phyloP scores from a whole-genome alignment of 805 yeast genomes.

The Candida caryicola region DNA sequence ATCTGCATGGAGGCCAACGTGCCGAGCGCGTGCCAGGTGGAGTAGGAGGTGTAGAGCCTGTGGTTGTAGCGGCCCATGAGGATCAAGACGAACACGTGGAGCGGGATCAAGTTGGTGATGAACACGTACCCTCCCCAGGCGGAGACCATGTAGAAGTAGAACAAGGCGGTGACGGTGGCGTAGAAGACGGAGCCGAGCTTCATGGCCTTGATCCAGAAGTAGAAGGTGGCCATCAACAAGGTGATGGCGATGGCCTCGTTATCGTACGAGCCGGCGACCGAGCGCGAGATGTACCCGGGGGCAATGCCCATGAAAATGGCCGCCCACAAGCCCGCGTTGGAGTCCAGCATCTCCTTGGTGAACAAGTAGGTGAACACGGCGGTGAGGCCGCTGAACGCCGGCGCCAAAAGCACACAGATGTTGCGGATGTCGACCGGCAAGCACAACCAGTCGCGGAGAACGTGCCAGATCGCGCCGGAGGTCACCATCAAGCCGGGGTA shows the following conservation, averaged over 20 bases:
- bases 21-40: conserved; percentile 96
- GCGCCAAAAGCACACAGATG: conserved; percentile 93
- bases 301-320: conserved; percentile 97
- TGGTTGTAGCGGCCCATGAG: conserved; percentile 92
- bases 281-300: conserved; percentile 96
- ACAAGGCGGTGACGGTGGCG: conserved; percentile 79
- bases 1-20: conserved; percentile 99
- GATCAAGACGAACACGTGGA: conserved; percentile 86
- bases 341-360: conserved; percentile 85
- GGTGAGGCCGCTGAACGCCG: conserved; percentile 91
- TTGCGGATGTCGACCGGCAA: conserved; percentile 93
- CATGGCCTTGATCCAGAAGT: conserved; percentile 91
- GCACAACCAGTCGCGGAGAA: conserved; percentile 57
- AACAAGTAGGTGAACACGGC: conserved; percentile 85
- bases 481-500: conserved; percentile 99
- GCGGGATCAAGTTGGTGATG: conserved; percentile 94
- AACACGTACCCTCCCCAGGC: conserved; percentile 99
- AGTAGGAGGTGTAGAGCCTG: conserved; percentile 82
- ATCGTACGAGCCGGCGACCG: conserved; percentile 98
- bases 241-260: conserved; percentile 99
- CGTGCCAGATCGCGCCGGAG: conserved; percentile 83
- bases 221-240: conserved; percentile 90
- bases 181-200: conserved; percentile 86
- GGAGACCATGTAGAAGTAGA: conserved; percentile 96
- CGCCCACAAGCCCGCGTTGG: conserved; percentile 84